Base-by-base conservation (phyloP, 2,329 filamentous ascomycete species). In the Colletotrichum lupini region DNA sequence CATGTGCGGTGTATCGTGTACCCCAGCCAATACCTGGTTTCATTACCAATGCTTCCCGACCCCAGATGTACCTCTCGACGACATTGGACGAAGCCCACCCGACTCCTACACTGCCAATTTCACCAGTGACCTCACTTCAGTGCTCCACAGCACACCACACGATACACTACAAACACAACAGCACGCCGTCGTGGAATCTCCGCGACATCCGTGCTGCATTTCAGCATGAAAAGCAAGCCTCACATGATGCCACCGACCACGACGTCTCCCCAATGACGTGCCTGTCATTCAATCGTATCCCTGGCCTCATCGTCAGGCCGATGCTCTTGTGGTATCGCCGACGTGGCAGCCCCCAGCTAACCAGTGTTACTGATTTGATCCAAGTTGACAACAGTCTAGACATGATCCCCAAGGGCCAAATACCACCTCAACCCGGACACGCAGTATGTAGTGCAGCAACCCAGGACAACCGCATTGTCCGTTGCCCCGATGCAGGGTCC, bases 11-110 rank as follows among this genome's bases (percentile, higher is more conserved):
- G 32, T 35, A 35, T 12, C 9, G 32, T 35, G n/a, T 24, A 30
- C 42, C n/a, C 56, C 37, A 53, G 57, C 35, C 30, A 14, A 46
- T 28, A 73, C 70, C 32, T 55, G 53, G 35, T 30, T 58, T n/a
- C 32, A 16, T 46, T 16, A 35, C 53, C 66, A 64, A 5, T 60
- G 66, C 32, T 72, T 59, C 55, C 59, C 66, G 46, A 19, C 66
- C 66, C 66, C 55, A 30, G 42, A 60, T 42, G 59, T 69, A 65
- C 37, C 37, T 42, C 35, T 42, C 37, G 14, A 19, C 7, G 14
- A 42, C 65, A 46, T 70, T 69, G 55, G 59, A 65, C 59, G 66
- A 22, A 53, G 61, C 26, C 60, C 53, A 56, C 32, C 32, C 11
- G 11, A 35, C 24, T 52, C 42, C 5, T 37, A 30, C 30, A 19